Conservation (phyloP, 176 grass and related monocot species). For the Thinopyrum elongatum region DNA sequence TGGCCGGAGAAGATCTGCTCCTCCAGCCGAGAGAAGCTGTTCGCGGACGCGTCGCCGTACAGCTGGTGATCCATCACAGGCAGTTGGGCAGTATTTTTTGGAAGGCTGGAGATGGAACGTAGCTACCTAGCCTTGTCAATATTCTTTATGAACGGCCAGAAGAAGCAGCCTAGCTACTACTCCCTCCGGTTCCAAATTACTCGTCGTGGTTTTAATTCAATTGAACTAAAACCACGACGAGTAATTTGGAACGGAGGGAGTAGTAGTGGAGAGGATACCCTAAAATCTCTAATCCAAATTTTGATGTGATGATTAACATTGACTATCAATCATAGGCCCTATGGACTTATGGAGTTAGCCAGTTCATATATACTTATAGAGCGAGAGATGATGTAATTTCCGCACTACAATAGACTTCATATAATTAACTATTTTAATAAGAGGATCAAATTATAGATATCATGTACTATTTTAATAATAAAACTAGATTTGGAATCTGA, state of each 20-base stretch:
- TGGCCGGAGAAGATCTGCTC: constrained; percentile 43
- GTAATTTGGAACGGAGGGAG: no score
- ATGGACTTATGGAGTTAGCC: neutral
- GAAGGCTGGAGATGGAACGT: neutral
- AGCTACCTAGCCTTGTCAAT: neutral
- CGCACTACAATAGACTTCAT: neutral
- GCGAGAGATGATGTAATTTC: neutral
- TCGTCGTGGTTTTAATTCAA: no score
- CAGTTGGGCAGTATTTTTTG: neutral
- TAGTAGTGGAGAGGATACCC: neutral
- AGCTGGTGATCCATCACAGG: constrained; percentile 37
- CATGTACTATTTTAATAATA: no score
- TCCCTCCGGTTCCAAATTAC: no score
- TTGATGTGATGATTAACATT: constrained; percentile 4
- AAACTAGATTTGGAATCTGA: no score
- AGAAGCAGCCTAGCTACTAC: neutral
- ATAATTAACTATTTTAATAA: no score
- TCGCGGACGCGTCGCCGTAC: constrained; percentile 49
- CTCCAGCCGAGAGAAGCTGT: constrained; percentile 41
- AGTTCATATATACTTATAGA: constrained; percentile 25
- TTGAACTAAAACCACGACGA: no score
- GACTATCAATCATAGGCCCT: neutral
- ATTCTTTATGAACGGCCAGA: neutral
- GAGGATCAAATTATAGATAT: no score
- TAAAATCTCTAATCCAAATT: neutral